phyloP scores from a whole-genome alignment of 2,329 filamentous ascomycete genomes.

The Colletotrichum sp. region DNA sequence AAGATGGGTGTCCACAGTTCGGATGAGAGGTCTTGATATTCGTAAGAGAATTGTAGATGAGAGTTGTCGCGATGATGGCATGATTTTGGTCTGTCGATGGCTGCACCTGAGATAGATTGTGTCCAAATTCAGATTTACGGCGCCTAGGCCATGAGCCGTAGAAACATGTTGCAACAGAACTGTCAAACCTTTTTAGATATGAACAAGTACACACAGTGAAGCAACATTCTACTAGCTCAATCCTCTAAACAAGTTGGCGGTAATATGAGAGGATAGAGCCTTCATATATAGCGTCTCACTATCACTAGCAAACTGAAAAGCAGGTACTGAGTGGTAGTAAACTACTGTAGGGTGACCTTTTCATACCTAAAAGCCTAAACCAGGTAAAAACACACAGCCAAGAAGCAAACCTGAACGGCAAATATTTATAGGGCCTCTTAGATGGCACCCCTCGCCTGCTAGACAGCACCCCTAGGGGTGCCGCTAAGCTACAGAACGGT shows the following conservation, averaged over 20 bases:
- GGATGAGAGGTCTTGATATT: not conserved
- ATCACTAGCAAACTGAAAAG: not conserved
- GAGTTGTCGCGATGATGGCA: not conserved
- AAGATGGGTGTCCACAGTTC: not conserved
- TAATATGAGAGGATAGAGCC: too few relatives aligned
- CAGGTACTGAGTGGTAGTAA: fast-evolving
- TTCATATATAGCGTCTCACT: fast-evolving
- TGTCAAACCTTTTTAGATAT: too few relatives aligned
- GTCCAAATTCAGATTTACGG: not conserved
- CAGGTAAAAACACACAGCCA: not conserved
- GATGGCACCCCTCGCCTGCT: too few relatives aligned
- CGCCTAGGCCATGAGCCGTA: not conserved
- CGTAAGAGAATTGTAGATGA: not conserved
- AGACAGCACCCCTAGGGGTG: too few relatives aligned
- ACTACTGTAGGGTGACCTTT: not conserved
- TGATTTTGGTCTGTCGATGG: not conserved
- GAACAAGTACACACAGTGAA: not conserved
- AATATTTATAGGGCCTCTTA: not conserved
- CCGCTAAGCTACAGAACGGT: too few relatives aligned
- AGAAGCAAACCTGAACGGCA: not conserved
- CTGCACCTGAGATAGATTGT: not conserved
- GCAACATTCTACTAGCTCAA: fast-evolving
- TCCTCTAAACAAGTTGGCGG: too few relatives aligned
- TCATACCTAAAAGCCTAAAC: not conserved
- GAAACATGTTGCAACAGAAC: not conserved